These are phyloP conservation scores for Phaffia rhodozyma DNA, from an alignment of 1,284 basidiomycete genomes.

Conservation along the genomic window DNA sequence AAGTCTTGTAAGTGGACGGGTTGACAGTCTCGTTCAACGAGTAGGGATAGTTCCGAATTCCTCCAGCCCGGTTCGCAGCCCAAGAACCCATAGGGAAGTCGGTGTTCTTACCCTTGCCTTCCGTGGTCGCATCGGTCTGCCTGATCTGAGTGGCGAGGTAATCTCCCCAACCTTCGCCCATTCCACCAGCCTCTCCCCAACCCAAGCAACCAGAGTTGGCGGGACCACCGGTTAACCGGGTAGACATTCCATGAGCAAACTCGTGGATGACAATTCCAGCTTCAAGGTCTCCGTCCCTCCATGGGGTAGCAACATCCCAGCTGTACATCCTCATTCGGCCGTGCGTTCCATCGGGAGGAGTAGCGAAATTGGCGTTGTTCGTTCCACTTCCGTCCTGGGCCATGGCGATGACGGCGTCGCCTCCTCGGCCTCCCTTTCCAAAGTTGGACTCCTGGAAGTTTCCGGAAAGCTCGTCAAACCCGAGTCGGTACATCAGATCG, in stretches of 20 bases:
- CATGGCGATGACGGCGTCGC: conserved; percentile 84
- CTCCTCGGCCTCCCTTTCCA: conserved; percentile 69
- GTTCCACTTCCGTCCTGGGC: conserved; percentile 88
- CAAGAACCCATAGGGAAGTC: conserved; percentile 56
- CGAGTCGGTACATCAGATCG: conserved; percentile 48
- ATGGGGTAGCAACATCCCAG: conserved; percentile 81
- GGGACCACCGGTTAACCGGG: conserved; percentile 86
- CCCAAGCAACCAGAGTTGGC: conserved; percentile 84
- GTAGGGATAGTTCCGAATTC: conserved; percentile 83
- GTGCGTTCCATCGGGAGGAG: conserved; percentile 45
- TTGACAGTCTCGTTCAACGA: conserved; percentile 64
- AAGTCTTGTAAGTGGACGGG: conserved; percentile 89
- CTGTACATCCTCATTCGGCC: conserved; percentile 94
- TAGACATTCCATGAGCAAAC: conserved; percentile 77
- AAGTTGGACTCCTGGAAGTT: conserved; percentile 99
- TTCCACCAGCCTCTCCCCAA: conserved; percentile 90
- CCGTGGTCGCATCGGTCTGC: conserved; percentile 37
- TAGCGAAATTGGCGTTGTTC: conserved; percentile 57
- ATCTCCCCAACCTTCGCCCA: conserved; percentile 93
- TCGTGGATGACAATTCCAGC: conserved; percentile 89
- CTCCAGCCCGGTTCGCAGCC: conserved; percentile 65
- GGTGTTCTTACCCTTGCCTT: conserved; percentile 43
- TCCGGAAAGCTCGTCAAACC: conserved; percentile 79
- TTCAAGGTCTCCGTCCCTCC: conserved; percentile 87
- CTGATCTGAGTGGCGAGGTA: conserved; percentile 76